Evolutionary conservation across 495 filamentous ascomycete genomes (phyloP), one percentile per base, ranked within the genome.

Genomic region (Hypoxylon fuscum): DNA sequence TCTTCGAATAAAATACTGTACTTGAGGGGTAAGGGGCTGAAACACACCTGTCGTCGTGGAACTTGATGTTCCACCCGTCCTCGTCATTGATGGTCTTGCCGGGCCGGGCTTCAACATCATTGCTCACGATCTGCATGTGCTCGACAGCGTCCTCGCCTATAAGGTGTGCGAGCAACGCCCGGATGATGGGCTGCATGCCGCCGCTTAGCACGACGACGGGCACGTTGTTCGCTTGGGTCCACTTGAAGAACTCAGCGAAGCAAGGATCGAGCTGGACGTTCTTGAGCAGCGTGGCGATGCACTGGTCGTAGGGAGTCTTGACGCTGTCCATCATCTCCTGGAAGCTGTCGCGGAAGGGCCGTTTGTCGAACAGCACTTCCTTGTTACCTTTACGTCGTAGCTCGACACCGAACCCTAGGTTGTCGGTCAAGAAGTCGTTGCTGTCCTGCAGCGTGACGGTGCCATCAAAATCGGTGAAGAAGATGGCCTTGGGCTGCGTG

Each of bases 401-500:
- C 56, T 81, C 81, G 5, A 72, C 60, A 41, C 94, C 94, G 68
- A 84, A 96, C 49, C 94, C 95, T 18, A 96, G 81, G 74, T 92
- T 96, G 78, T 98, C 95, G 47, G 93, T 97, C 78, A 97, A 81
- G 76, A 82, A 95, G 80, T 97, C 93, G 81, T 98, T 97, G 85
- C 88, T 94, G 77, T 97, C 92, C 64, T 90, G 83, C 54, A 90
- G 78, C 25, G 93, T 97, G 68, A 98, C 95, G 27, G 95, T 97
- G 49, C 94, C 94, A 70, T 98, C 94, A 63, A 98, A 98, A 75
- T 98, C 94, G 35, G 93, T 94, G 80, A 97, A 98, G 81, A 98
- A 96, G 75, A 98, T 95, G 79, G 88, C 87, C 73, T 91, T 89
- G 27, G 90, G 89, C 64, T 84, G 83, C 12, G 85, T 88, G 63